Evolutionary conservation across 2,329 filamentous ascomycete species (phyloP).

Genomic region (Parastagonospora nodorum): DNA sequence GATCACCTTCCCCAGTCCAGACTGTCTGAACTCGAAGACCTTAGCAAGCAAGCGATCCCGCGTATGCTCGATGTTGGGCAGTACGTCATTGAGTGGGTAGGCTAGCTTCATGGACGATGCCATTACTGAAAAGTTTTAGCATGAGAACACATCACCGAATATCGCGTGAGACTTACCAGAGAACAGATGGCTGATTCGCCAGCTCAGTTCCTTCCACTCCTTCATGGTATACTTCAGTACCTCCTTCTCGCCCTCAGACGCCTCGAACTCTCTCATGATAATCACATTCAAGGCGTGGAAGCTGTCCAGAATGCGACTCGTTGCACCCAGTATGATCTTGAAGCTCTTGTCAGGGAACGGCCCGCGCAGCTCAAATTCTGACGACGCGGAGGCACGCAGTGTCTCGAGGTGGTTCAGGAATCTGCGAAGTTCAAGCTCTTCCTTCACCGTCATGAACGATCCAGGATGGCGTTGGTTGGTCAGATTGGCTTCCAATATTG

Average conservation of each 20-base stretch:
- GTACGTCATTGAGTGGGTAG: conserved; percentile 86
- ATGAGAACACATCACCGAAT: not conserved
- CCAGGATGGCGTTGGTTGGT: conserved; percentile 12
- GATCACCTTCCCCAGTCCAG: conserved; percentile 56
- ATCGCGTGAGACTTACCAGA: conserved; percentile 52
- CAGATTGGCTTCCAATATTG: conserved; percentile 57
- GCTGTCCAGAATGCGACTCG: conserved; percentile 83
- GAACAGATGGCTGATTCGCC: conserved; percentile 86
- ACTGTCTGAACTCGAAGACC: conserved; percentile 83
- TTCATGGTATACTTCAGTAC: conserved; percentile 77
- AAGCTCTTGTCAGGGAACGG: conserved; percentile 81
- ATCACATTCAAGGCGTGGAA: conserved; percentile 97
- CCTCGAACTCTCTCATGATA: conserved; percentile 76
- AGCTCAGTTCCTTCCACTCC: conserved; percentile 81
- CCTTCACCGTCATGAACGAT: conserved; percentile 86
- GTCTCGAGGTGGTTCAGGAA: conserved; percentile 76
- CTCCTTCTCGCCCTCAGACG: conserved; percentile 79
- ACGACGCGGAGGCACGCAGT: conserved; percentile 73
- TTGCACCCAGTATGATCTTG: conserved; percentile 75
- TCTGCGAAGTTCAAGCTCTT: conserved; percentile 84
- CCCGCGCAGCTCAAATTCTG: conserved; percentile 85
- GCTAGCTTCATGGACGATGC: conserved; percentile 93
- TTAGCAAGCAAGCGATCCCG: conserved; percentile 84
- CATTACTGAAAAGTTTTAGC: conserved; percentile 62
- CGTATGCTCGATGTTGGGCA: conserved; percentile 80